Evolutionary conservation across 345 rosid species (phyloP).

Genomic region (Pseudoturritis turrita): DNA sequence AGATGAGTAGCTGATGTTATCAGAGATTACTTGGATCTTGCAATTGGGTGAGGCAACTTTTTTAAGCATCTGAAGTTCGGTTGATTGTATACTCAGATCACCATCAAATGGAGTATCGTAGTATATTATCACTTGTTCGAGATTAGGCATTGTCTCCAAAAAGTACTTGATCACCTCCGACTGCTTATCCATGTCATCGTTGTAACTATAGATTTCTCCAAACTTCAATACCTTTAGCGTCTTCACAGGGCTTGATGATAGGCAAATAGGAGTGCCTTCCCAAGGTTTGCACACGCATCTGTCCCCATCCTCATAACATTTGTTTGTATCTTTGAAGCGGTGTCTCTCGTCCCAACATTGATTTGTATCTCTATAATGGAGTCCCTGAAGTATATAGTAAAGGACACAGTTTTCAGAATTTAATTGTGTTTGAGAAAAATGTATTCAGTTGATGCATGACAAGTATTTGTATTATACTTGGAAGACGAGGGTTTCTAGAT

Average conservation of each 20-base stretch:
- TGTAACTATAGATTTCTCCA: neutral
- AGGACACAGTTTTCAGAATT: neutral
- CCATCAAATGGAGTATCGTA: neutral
- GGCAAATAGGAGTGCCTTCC: neutral
- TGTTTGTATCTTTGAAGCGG: neutral
- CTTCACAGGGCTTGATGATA: conserved; percentile 15
- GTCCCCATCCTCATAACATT: neutral
- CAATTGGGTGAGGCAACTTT: conserved; percentile 19
- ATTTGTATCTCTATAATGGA: conserved; percentile 6
- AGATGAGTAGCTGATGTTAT: conserved; percentile 8
- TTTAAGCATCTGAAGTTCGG: neutral
- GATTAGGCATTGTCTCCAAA: conserved; percentile 12
- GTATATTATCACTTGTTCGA: conserved; percentile 8
- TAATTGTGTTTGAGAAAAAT: neutral
- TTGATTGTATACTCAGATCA: neutral
- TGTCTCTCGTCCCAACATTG: neutral
- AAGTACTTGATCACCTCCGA: neutral
- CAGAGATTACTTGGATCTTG: conserved; percentile 13
- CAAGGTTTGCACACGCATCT: conserved; percentile 11
- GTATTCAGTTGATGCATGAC: neutral
- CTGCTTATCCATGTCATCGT: conserved; percentile 3
- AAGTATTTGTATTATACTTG: neutral
- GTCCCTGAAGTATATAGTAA: conserved; percentile 6
- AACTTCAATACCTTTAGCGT: conserved; percentile 15
- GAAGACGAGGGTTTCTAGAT: conserved; percentile 14